Base-by-base conservation (phyloP, 2,329 filamentous ascomycete species). In the Coniochaeta pulveracea region DNA sequence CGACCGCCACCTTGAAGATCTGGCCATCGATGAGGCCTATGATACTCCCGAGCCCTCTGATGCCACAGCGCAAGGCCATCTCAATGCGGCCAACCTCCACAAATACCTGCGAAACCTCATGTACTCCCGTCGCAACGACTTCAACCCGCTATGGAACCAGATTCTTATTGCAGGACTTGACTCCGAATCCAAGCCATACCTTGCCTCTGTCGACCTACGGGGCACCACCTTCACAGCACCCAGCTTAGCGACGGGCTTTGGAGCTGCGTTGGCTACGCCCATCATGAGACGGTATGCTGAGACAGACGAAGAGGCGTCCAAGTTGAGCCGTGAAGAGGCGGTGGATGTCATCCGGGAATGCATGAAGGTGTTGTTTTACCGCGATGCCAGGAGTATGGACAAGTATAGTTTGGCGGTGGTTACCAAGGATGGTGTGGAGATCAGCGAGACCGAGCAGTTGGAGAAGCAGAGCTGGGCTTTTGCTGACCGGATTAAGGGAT, bases 391-490 rank as follows among this genome's bases (percentile, higher is more conserved):
- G 58, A 93, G 84, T 63, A 63, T 91, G 61, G 86, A 95, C 61
- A 71, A 73, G 46, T 98, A 95, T 66, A 91, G 84, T 43, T 79
- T 96, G 54, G 89, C 89, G 14, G 71, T 96, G 35, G 71, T 98
- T 36, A 91, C 84, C 36, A 82, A 85, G 61, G 84, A 85, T 31
- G 85, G 83, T n/a, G 77, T 96, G 38, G 81, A 93, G 35, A 56
- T 95, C 45, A 80, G 79, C 57, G 76, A 93, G 60, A 64, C 82
- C 48, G 83, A 93, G 67, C 78, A 86, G 69, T 69, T 98, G 44
- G 88, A 96, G 69, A 72, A 79, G 49, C 89, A 96, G 72, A 95
- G 86, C 72, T 96, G 89, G 91, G 86, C 84, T 33, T 98, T 98
- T 65, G 91, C 91, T 16, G 89, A 96, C 55, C 73, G 80, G 47